phyloP scores from a whole-genome alignment of 768 basidiomycete genomes.

The Trametes villosa region DNA sequence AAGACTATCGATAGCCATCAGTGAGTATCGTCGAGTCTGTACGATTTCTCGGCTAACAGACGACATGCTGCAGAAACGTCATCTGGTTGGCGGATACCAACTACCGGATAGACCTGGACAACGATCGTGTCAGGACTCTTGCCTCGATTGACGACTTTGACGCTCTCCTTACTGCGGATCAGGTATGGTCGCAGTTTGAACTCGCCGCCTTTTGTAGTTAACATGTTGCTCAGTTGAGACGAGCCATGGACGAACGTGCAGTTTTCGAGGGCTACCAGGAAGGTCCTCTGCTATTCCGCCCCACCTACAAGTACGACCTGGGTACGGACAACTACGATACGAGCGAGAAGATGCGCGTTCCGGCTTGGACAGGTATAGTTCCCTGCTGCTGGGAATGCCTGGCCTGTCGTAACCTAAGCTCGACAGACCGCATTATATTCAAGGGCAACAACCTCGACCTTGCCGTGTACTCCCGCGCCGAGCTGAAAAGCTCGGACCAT shows the following conservation, averaged over 20 bases:
- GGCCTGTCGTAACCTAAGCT: background rate
- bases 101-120: conserved; percentile 89
- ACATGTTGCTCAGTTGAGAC: conserved; percentile 58
- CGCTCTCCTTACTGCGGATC: conserved; percentile 79
- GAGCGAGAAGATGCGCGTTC: conserved; percentile 94
- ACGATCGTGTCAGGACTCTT: conserved; percentile 74
- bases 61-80: conserved; percentile 63
- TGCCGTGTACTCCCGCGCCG: conserved; percentile 79
- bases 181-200: conserved; percentile 54
- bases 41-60: background rate
- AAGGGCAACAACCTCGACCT: conserved; percentile 75
- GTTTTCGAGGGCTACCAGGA: conserved; percentile 88
- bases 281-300: conserved; percentile 87
- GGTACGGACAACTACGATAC: conserved; percentile 90
- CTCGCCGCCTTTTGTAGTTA: background rate
- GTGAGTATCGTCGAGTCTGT: conserved; percentile 50
- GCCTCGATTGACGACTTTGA: conserved; percentile 71
- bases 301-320: conserved; percentile 91
- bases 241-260: conserved; percentile 69
- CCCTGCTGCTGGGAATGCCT: background rate
- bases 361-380: conserved; percentile 91
- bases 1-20: conserved; percentile 90
- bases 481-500: conserved; percentile 92
- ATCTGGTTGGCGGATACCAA: conserved; percentile 97
- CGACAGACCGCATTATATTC: conserved; percentile 88